Evolutionary conservation across 2,329 filamentous ascomycete species (phyloP).

Genomic region (Volutella citrinella): DNA sequence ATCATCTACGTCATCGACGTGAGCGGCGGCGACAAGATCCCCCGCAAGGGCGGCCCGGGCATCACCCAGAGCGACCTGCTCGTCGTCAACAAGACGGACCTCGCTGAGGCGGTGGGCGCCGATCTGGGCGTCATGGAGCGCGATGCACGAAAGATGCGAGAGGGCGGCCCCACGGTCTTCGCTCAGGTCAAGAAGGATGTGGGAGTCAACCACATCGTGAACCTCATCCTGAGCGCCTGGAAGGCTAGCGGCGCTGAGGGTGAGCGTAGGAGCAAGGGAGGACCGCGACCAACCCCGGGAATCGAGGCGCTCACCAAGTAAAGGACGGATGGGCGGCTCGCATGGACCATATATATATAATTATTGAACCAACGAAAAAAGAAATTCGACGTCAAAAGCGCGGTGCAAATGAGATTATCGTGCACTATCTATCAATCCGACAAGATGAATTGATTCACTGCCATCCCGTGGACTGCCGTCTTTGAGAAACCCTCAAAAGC

Average conservation of each 20-base stretch:
- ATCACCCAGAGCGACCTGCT: slow-evolving; percentile 95
- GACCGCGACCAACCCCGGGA: slow-evolving; percentile 55
- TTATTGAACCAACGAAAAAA: not conserved
- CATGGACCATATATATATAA: slow-evolving; percentile 7
- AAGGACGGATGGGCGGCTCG: too few relatives aligned
- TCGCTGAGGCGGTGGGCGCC: slow-evolving; percentile 86
- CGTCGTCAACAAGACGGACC: slow-evolving; percentile 95
- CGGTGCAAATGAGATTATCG: too few relatives aligned
- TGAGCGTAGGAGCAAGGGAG: slow-evolving; percentile 50
- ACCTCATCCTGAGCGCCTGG: slow-evolving; percentile 88
- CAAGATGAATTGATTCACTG: too few relatives aligned
- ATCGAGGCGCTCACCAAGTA: slow-evolving; percentile 42
- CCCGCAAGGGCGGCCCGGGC: slow-evolving; percentile 90
- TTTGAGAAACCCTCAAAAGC: too few relatives aligned
- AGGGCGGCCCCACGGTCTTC: slow-evolving; percentile 93
- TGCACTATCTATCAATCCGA: too few relatives aligned
- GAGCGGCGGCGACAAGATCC: slow-evolving; percentile 92
- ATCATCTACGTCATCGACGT: slow-evolving; percentile 99
- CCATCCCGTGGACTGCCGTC: too few relatives aligned
- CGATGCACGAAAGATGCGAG: slow-evolving; percentile 89
- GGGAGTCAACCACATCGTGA: slow-evolving; percentile 81
- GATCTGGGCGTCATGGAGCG: slow-evolving; percentile 92
- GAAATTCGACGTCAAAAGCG: slow-evolving; percentile 6
- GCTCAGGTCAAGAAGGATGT: slow-evolving; percentile 94
- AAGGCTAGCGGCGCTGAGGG: slow-evolving; percentile 79